phyloP scores from a whole-genome alignment of 2,329 filamentous ascomycete species.

The Claviceps monticola region DNA sequence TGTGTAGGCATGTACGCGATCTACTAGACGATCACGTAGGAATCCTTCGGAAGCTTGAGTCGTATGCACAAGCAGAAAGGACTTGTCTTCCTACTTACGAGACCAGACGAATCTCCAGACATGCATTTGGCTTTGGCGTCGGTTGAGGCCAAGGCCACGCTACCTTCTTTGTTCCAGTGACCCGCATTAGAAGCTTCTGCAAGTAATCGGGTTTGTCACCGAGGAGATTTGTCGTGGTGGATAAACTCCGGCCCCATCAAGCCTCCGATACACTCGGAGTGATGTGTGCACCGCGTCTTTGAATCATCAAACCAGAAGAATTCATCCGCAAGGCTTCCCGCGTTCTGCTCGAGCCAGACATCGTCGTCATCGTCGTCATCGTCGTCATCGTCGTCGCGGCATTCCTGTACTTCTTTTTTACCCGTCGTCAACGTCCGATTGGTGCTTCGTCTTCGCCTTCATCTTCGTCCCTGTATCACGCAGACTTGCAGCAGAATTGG shows the following conservation, averaged over 20 bases:
- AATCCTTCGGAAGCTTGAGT: too few species aligned
- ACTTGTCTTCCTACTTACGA: too few species aligned
- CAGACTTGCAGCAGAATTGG: neutral
- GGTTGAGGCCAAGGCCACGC: neutral
- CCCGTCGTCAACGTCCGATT: neutral
- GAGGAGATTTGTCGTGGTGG: neutral
- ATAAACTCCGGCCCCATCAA: conserved; percentile 6
- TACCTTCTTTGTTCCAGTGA: neutral
- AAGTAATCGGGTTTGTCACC: too few species aligned
- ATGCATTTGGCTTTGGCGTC: neutral
- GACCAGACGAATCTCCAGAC: neutral
- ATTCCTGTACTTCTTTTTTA: neutral
- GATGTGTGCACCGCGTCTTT: neutral
- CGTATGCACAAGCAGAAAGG: too few species aligned
- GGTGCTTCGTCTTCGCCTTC: neutral
- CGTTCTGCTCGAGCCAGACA: neutral
- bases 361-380: neutral
- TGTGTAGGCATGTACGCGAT: too few species aligned
- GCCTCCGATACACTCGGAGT: neutral
- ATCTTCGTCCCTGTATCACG: neutral
- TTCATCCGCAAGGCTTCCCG: neutral
- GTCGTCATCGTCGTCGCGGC: neutral
- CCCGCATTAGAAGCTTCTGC: too few species aligned
- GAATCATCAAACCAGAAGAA: neutral
- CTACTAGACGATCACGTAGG: too few species aligned